phyloP scores from a whole-genome alignment of 176 grass and related monocot genomes.

The Lolium multiflorum region DNA sequence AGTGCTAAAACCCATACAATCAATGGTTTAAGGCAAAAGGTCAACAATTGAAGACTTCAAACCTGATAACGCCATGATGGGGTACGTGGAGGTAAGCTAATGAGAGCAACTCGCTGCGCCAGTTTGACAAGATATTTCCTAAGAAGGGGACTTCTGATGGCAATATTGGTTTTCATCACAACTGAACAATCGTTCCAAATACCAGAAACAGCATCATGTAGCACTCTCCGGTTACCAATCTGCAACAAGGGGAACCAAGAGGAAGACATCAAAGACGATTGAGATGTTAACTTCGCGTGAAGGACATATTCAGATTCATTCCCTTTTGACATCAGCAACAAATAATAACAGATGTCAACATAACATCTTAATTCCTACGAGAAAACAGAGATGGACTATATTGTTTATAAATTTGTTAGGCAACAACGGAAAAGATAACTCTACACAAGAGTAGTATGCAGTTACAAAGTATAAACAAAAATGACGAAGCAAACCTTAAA shows the following conservation, averaged over 20 bases:
- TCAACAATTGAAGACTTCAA: conserved; percentile 27
- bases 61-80: conserved; percentile 90
- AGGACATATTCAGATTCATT: conserved; percentile 5
- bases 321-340: background rate
- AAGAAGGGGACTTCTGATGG: conserved; percentile 82
- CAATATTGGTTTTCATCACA: conserved; percentile 79
- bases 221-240: conserved; percentile 69
- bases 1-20: conserved; percentile 17
- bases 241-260: conserved; percentile 51
- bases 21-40: conserved; percentile 23
- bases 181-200: conserved; percentile 81
- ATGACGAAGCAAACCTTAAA: conserved; percentile 77
- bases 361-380: background rate
- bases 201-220: conserved; percentile 62
- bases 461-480: conserved; percentile 25
- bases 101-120: conserved; percentile 73
- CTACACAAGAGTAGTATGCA: conserved; percentile 24
- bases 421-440: conserved; percentile 2
- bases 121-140: conserved; percentile 92
- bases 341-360: conserved; percentile 24
- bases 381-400: conserved; percentile 17
- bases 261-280: conserved; percentile 34
- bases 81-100: conserved; percentile 75
- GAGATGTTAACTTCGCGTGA: conserved; percentile 1
- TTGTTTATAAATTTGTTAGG: background rate